A percentile compares a stretch with the other conserved stretches of the same genome.
These are phyloP conservation scores for Chaetomium olivaceum DNA, from an alignment of 2,329 filamentous ascomycete genomes.

Conservation along the genomic window DNA sequence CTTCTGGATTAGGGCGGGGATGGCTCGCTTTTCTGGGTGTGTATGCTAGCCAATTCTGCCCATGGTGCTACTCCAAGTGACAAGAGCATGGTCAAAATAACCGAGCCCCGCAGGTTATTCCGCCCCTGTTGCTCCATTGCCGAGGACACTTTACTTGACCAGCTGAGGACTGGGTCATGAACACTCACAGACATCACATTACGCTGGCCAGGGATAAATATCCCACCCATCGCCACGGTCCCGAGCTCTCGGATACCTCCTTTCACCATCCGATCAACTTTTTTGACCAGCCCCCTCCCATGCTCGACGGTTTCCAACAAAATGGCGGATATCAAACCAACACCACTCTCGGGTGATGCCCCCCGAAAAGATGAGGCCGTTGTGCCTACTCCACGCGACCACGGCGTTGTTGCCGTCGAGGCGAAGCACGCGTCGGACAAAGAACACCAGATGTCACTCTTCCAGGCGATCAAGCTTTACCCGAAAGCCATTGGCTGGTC, in stretches of 20 bases:
- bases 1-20: not conserved
- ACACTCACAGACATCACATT: not conserved
- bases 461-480: slow-evolving; percentile 45
- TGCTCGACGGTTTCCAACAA: not conserved
- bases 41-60: not conserved
- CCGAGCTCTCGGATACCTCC: not conserved
- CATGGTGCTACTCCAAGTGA: not conserved
- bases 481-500: slow-evolving; percentile 53
- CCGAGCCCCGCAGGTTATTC: not conserved
- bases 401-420: slow-evolving; percentile 34
- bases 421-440: slow-evolving; percentile 44
- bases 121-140: not conserved
- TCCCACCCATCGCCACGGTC: not conserved
- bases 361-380: not conserved
- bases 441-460: slow-evolving; percentile 46
- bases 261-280: not conserved
- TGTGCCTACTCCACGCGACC: not conserved
- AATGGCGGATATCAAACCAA: not conserved
- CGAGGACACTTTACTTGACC: not conserved
- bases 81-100: not conserved
- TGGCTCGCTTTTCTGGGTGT: not conserved
- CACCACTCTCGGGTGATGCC: not conserved
- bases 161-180: not conserved
- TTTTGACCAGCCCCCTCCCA: not conserved
- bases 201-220: not conserved